Conservation (phyloP, 495 filamentous ascomycete genomes). For the Geoglossum glabrum region DNA sequence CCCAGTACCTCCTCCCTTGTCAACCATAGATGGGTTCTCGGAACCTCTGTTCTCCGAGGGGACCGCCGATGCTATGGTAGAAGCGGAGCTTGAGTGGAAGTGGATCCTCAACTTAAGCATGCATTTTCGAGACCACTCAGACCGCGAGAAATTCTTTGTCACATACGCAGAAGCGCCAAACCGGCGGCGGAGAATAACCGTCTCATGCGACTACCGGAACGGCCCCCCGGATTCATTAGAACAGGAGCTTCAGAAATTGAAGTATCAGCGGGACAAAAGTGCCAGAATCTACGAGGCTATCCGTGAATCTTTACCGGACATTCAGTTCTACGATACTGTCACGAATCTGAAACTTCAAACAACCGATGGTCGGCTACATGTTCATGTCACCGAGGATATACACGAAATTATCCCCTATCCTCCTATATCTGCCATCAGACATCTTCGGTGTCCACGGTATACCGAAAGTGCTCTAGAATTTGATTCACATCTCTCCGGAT, state of each 20-base stretch:
- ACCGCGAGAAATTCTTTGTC: slow-evolving; percentile 94
- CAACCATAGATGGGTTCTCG: background rate
- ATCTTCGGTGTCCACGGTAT: slow-evolving; percentile 47
- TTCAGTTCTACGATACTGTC: slow-evolving; percentile 87
- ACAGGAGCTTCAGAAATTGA: slow-evolving; percentile 51
- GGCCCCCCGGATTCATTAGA: slow-evolving; percentile 69
- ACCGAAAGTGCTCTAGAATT: slow-evolving; percentile 61
- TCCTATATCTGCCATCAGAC: slow-evolving; percentile 48
- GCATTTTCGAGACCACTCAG: slow-evolving; percentile 91
- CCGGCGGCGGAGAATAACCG: slow-evolving; percentile 71
- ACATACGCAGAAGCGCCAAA: slow-evolving; percentile 69
- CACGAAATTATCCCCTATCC: slow-evolving; percentile 92
- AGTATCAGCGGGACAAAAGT: slow-evolving; percentile 83
- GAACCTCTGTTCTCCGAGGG: background rate
- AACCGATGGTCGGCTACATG: slow-evolving; percentile 70
- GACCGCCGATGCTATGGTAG: slow-evolving; percentile 21
- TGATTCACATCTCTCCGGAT: slow-evolving; percentile 82
- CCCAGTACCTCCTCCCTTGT: background rate
- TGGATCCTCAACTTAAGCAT: slow-evolving; percentile 98
- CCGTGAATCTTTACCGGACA: slow-evolving; percentile 71
- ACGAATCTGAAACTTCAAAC: slow-evolving; percentile 94
- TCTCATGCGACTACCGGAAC: slow-evolving; percentile 83
- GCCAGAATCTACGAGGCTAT: slow-evolving; percentile 93
- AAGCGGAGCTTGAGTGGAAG: slow-evolving; percentile 62
- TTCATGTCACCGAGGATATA: slow-evolving; percentile 94